phyloP scores from a whole-genome alignment of 2,329 filamentous ascomycete genomes.

The Aphanoascus verrucosus region DNA sequence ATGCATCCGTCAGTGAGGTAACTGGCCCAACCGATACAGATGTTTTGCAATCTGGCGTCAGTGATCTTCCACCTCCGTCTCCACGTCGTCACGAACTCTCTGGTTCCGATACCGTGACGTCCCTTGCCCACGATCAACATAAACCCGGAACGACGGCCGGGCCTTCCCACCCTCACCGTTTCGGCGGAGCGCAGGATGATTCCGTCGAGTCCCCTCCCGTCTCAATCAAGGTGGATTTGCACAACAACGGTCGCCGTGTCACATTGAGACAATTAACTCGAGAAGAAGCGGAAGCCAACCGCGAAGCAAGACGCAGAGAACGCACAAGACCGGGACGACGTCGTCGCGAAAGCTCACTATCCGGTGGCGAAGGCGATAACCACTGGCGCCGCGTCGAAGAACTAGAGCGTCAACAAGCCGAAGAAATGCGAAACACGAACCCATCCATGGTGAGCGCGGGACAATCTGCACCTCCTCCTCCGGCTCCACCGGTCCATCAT shows the following conservation, averaged over 20 bases:
- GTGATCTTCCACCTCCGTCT: slow-evolving; percentile 32
- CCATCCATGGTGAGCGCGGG: slow-evolving; percentile 19
- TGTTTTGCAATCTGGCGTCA: slow-evolving; percentile 23
- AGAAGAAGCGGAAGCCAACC: slow-evolving; percentile 51
- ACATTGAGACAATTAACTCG: slow-evolving; percentile 52
- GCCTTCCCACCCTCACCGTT: slow-evolving; percentile 24
- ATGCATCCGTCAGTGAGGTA: slow-evolving; percentile 24
- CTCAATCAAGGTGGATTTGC: slow-evolving; percentile 55
- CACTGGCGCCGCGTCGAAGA: slow-evolving; percentile 42
- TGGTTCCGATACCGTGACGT: slow-evolving; percentile 25
- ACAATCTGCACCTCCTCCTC: slow-evolving; percentile 21
- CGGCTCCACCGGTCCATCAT: slow-evolving; percentile 9
- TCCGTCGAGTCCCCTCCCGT: slow-evolving; percentile 48
- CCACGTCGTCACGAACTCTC: slow-evolving; percentile 33
- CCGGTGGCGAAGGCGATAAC: slow-evolving; percentile 32
- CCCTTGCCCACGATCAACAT: slow-evolving; percentile 21
- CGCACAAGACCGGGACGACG: slow-evolving; percentile 34
- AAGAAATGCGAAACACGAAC: slow-evolving; percentile 34
- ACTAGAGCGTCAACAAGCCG: slow-evolving; percentile 38
- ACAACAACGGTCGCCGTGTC: slow-evolving; percentile 52
- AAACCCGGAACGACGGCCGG: slow-evolving; percentile 20
- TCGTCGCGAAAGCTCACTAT: slow-evolving; percentile 34
- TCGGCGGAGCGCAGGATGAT: slow-evolving; percentile 31
- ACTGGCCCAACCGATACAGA: slow-evolving; percentile 25
- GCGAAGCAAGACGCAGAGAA: slow-evolving; percentile 44